Conservation (phyloP, 352 stramenopile genomes). For the Globisporangium parvum region DNA sequence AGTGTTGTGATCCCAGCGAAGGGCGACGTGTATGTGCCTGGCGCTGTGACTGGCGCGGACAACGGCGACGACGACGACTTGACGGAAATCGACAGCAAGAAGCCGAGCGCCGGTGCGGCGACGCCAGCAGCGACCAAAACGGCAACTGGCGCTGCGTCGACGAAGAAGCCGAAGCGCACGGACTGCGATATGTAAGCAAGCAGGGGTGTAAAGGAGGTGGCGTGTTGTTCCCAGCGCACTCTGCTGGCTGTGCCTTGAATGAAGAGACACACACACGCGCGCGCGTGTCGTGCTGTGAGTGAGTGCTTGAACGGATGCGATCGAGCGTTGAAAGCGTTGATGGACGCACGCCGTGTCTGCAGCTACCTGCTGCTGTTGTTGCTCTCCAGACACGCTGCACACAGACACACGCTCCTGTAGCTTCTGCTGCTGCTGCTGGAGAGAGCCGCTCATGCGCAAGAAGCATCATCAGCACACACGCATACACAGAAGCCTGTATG, state of each 20-base stretch:
- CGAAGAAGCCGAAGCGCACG: conserved; percentile 4
- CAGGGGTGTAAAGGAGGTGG: neutral
- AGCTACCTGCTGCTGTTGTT: too few relatives aligned
- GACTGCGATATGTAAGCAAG: conserved; percentile 13
- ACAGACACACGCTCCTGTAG: neutral
- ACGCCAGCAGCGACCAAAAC: neutral
- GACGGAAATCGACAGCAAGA: conserved; percentile 3
- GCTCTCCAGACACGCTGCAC: too few relatives aligned
- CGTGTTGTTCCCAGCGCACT: neutral
- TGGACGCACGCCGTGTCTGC: too few relatives aligned
- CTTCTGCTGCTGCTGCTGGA: neutral
- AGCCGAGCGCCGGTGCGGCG: neutral
- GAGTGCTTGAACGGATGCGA: neutral
- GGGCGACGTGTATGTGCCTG: neutral
- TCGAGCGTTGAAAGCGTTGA: too few relatives aligned
- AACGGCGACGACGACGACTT: too few relatives aligned
- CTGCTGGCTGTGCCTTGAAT: neutral
- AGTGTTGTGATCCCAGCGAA: neutral
- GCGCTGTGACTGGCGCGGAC: neutral
- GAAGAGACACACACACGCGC: neutral
- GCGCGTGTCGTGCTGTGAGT: neutral
- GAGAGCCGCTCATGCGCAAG: too few relatives aligned
- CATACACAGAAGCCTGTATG: neutral
- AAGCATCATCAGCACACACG: neutral
- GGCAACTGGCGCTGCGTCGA: neutral